phyloP scores from a whole-genome alignment of 2,329 filamentous ascomycete genomes.

The Penicillium sp. region DNA sequence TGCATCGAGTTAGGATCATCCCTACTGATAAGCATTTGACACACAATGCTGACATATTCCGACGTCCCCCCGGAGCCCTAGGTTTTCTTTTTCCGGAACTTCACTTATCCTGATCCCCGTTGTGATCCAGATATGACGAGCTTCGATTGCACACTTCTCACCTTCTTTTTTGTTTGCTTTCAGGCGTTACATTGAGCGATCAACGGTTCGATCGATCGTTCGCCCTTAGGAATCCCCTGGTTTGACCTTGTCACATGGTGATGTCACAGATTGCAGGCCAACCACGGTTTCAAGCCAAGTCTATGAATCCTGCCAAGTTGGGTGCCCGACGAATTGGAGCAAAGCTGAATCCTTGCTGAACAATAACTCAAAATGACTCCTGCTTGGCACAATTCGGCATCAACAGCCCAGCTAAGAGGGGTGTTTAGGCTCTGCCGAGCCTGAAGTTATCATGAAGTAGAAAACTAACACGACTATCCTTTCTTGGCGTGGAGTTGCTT shows the following conservation, averaged over 20 bases:
- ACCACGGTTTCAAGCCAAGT: background rate
- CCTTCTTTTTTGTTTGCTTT: background rate
- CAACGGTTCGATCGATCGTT: background rate
- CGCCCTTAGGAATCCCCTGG: background rate
- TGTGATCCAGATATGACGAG: background rate
- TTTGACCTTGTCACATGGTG: constrained; percentile 1
- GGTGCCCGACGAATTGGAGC: background rate
- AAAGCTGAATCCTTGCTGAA: background rate
- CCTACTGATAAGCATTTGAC: constrained; percentile 4
- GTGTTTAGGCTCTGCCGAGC: background rate
- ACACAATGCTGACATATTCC: constrained; percentile 2
- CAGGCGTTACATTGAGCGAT: background rate
- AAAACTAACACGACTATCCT: background rate
- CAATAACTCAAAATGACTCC: background rate
- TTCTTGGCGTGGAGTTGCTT: constrained; percentile 7
- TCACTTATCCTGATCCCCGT: background rate
- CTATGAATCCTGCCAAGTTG: background rate
- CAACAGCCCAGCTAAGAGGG: background rate
- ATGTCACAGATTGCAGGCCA: constrained; percentile 2
- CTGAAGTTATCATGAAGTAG: background rate
- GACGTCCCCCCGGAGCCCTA: background rate
- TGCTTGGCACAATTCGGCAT: background rate
- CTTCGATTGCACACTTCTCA: background rate
- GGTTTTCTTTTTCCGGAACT: background rate
- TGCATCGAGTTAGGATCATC: constrained; percentile 7